These are phyloP conservation scores for Rhodotorula sp. DNA, from an alignment of 1,284 basidiomycete genomes.

Conservation along the genomic window DNA sequence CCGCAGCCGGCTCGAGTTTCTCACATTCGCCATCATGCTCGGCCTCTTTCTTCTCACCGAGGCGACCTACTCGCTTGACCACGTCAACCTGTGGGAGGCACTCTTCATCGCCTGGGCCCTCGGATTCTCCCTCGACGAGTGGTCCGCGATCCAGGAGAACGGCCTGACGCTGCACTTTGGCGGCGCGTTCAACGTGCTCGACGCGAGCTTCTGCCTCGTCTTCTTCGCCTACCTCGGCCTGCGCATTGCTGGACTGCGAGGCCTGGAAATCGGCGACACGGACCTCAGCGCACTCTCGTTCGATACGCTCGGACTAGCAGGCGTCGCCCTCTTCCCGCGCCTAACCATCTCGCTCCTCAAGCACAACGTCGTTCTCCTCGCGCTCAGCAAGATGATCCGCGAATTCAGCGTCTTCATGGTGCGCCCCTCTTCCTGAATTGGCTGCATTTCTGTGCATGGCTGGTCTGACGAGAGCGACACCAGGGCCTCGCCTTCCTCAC, in stretches of 20 bases:
- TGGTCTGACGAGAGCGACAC: conserved; percentile 7
- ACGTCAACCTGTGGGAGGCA: conserved; percentile 34
- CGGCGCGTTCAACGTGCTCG: conserved; percentile 30
- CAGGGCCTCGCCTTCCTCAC: conserved; percentile 37
- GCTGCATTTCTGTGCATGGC: neutral
- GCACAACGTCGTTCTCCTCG: conserved; percentile 42
- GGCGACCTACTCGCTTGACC: conserved; percentile 18
- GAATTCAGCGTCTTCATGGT: conserved; percentile 35
- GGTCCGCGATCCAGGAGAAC: conserved; percentile 27
- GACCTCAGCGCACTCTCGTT: conserved; percentile 35
- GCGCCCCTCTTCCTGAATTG: neutral
- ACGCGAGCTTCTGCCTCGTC: conserved; percentile 28
- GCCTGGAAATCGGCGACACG: neutral
- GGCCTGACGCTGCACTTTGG: conserved; percentile 23
- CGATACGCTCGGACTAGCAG: conserved; percentile 42
- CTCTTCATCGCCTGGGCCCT: conserved; percentile 41
- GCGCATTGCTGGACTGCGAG: conserved; percentile 29
- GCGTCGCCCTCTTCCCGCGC: conserved; percentile 43
- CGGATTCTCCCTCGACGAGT: conserved; percentile 46
- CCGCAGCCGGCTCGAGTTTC: conserved; percentile 35
- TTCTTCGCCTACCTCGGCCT: conserved; percentile 41
- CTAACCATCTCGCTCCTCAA: conserved; percentile 38
- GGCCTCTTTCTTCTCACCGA: conserved; percentile 40
- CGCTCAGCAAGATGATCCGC: conserved; percentile 37
- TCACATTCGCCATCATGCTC: conserved; percentile 37